Evolutionary conservation across 306 rosid species (phyloP).

Genomic region (Cucumis sativus): DNA sequence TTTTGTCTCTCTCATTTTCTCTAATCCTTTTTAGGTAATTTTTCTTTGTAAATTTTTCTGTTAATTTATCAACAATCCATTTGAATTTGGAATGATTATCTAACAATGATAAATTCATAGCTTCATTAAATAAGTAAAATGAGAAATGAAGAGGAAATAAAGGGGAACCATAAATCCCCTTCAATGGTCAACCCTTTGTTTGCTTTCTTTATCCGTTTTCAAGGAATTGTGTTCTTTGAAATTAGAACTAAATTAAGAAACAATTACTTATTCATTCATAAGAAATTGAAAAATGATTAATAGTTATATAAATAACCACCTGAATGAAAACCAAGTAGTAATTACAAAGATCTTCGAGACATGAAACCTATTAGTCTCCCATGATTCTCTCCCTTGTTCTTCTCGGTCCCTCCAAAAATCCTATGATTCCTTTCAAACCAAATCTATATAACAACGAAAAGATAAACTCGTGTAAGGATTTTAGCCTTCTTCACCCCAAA

Average conservation of each 20-base stretch:
- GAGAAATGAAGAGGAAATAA: constrained; percentile 18
- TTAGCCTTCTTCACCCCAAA: too few species aligned
- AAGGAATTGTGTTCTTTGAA: background rate
- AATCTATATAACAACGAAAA: background rate
- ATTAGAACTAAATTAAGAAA: background rate
- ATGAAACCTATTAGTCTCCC: background rate
- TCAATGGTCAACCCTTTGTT: background rate
- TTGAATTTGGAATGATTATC: background rate
- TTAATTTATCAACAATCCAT: background rate
- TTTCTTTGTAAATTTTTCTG: background rate
- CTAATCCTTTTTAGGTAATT: background rate
- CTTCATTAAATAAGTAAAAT: constrained; percentile 6
- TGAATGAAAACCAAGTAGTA: background rate
- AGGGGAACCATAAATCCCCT: constrained; percentile 14
- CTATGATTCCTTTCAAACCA: background rate
- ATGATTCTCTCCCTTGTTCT: background rate
- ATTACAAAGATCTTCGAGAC: background rate
- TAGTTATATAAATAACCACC: too few species aligned
- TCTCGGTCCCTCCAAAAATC: background rate
- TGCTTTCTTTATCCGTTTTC: background rate
- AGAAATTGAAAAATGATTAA: too few species aligned
- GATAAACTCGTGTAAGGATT: background rate
- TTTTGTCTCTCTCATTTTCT: background rate
- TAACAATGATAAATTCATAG: background rate
- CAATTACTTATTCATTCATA: too few species aligned